Evolutionary conservation across 768 basidiomycete genomes (phyloP).

Genomic region (Tylopilus vinaceipallidus): DNA sequence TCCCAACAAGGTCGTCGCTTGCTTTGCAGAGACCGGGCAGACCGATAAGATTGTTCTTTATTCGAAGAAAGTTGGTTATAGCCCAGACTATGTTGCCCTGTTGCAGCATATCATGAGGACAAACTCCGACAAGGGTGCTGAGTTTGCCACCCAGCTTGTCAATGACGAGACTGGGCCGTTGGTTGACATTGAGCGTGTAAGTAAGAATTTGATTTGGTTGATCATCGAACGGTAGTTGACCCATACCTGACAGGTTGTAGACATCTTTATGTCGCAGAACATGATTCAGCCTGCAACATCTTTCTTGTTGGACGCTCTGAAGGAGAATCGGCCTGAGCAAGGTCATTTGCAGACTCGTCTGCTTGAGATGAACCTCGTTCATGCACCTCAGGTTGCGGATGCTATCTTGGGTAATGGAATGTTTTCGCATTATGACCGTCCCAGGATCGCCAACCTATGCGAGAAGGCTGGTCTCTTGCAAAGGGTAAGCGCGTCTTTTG

Average conservation of each 20-base stretch:
- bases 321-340: slow-evolving; percentile 98
- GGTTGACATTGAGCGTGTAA: slow-evolving; percentile 88
- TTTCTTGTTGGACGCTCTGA: slow-evolving; percentile 94
- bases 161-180: slow-evolving; percentile 93
- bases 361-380: slow-evolving; percentile 95
- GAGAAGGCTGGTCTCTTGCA: slow-evolving; percentile 97
- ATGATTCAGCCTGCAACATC: slow-evolving; percentile 99
- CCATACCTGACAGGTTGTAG: slow-evolving; percentile 66
- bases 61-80: slow-evolving; percentile 94
- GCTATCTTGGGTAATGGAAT: slow-evolving; percentile 99
- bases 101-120: slow-evolving; percentile 95
- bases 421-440: slow-evolving; percentile 95
- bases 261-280: slow-evolving; percentile 99
- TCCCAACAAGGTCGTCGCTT: slow-evolving; percentile 98
- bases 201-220: slow-evolving; percentile 19
- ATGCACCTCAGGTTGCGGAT: slow-evolving; percentile 98
- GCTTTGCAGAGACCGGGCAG: slow-evolving; percentile 98
- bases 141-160: slow-evolving; percentile 92
- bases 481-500: slow-evolving; percentile 53
- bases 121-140: slow-evolving; percentile 96
- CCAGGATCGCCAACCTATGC: slow-evolving; percentile 95
- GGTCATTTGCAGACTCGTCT: slow-evolving; percentile 94
- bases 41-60: slow-evolving; percentile 98
- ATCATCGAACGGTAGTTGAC: not conserved
- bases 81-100: slow-evolving; percentile 87